Evolutionary conservation across 306 rosid genomes (phyloP).

Genomic region (Rosa rugosa): DNA sequence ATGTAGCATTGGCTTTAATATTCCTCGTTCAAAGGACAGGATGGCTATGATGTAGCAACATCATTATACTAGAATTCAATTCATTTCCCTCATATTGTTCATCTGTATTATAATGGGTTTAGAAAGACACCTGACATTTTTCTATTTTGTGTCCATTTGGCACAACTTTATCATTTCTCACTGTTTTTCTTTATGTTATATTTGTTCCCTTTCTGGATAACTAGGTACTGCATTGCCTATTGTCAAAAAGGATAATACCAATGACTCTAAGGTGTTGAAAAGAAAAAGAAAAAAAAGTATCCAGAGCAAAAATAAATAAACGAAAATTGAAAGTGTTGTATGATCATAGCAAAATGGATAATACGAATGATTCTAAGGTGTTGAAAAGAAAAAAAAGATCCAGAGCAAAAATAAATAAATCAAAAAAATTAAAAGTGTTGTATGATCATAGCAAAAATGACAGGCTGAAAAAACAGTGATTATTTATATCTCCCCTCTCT

Average conservation of each 20-base stretch:
- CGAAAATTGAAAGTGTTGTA: too few species aligned
- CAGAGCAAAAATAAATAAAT: not conserved
- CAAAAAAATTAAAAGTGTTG: not conserved
- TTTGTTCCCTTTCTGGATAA: not conserved
- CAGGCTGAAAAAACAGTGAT: not conserved
- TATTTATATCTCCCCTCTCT: not conserved
- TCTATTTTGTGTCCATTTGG: not conserved
- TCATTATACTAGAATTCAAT: not conserved
- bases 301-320: too few species aligned
- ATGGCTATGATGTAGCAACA: not conserved
- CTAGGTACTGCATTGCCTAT: not conserved
- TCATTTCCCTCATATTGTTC: not conserved
- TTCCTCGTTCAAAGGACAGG: not conserved
- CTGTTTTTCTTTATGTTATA: conserved; percentile 1
- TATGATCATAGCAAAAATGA: not conserved
- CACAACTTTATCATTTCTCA: not conserved
- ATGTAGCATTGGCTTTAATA: not conserved
- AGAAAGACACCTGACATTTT: not conserved
- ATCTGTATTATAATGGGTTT: not conserved
- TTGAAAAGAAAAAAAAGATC: too few species aligned
- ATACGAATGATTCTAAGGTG: too few species aligned
- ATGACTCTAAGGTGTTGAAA: not conserved
- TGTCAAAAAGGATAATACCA: not conserved
- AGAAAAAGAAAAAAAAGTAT: too few species aligned
- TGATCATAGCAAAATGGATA: not conserved